phyloP scores from a whole-genome alignment of 2,329 filamentous ascomycete genomes.

The Diaporthe capsici region DNA sequence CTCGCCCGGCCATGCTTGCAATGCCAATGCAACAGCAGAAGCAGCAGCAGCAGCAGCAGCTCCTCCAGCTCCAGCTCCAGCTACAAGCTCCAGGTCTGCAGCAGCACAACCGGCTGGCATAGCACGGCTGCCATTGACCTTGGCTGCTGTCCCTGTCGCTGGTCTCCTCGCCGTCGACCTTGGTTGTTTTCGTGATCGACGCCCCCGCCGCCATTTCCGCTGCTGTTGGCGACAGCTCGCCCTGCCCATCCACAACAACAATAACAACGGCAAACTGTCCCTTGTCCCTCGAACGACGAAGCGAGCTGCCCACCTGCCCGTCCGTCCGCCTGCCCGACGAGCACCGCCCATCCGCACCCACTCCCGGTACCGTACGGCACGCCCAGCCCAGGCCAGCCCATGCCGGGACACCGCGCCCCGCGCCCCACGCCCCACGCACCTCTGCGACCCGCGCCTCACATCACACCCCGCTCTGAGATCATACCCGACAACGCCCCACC shows the following conservation, averaged over 20 bases:
- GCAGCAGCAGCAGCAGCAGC: neutral
- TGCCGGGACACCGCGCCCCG: constrained; percentile 24
- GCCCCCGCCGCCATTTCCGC: neutral
- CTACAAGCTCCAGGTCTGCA: constrained; percentile 4
- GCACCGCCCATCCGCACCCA: neutral
- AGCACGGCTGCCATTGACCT: neutral
- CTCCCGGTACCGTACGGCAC: neutral
- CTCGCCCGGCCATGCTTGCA: neutral
- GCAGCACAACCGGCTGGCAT: neutral
- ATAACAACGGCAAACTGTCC: neutral
- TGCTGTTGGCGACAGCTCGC: neutral
- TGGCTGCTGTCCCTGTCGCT: constrained; percentile 6
- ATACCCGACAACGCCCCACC: constrained; percentile 32
- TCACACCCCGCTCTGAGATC: constrained; percentile 41
- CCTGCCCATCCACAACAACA: neutral
- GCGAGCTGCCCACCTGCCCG: neutral
- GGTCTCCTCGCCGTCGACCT: neutral
- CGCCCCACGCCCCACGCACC: constrained; percentile 30
- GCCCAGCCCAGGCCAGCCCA: neutral
- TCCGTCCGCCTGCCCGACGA: neutral
- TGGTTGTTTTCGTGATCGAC: constrained; percentile 12
- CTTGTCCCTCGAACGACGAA: neutral
- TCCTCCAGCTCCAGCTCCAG: neutral
- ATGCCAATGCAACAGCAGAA: constrained; percentile 22
- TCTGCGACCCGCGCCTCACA: constrained; percentile 28